A percentile compares a stretch with the other conserved stretches of the same genome.
phyloP scores from a whole-genome alignment of 1,284 basidiomycete species.

The Malassezia pachydermatis region DNA sequence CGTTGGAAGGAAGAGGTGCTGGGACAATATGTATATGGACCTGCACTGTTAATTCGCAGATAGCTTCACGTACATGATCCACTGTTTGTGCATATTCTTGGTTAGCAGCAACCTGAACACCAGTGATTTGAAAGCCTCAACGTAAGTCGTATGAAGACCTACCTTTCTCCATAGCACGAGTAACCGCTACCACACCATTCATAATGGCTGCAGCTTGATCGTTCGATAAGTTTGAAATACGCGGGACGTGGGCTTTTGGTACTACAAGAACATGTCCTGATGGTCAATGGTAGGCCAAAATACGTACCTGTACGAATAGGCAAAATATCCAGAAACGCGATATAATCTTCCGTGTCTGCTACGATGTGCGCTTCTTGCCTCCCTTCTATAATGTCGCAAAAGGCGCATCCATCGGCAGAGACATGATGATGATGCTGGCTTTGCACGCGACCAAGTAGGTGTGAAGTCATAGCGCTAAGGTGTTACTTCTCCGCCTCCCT shows the following conservation, averaged over 20 bases:
- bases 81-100: conserved; percentile 16
- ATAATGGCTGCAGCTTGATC: background rate
- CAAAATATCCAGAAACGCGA: conserved; percentile 13
- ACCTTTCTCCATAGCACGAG: conserved; percentile 16
- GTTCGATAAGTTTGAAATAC: background rate
- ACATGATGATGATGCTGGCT: background rate
- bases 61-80: conserved; percentile 10
- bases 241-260: conserved; percentile 7
- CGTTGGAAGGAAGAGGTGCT: background rate
- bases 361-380: conserved; percentile 9
- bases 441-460: conserved; percentile 6
- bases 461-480: conserved; percentile 16
- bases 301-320: conserved; percentile 16
- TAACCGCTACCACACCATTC: conserved; percentile 2
- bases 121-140: conserved; percentile 4
- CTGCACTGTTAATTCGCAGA: background rate
- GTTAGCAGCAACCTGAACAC: conserved; percentile 14
- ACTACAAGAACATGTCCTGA: conserved; percentile 13
- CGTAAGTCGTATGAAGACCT: background rate
- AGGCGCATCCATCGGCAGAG: background rate
- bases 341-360: conserved; percentile 1
- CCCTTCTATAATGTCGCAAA: conserved; percentile 9
- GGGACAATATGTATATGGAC: conserved; percentile 19
- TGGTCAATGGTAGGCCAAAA: background rate
- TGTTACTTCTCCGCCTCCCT: too few species aligned